phyloP scores from a whole-genome alignment of 306 rosid genomes.

The Corylus americana region DNA sequence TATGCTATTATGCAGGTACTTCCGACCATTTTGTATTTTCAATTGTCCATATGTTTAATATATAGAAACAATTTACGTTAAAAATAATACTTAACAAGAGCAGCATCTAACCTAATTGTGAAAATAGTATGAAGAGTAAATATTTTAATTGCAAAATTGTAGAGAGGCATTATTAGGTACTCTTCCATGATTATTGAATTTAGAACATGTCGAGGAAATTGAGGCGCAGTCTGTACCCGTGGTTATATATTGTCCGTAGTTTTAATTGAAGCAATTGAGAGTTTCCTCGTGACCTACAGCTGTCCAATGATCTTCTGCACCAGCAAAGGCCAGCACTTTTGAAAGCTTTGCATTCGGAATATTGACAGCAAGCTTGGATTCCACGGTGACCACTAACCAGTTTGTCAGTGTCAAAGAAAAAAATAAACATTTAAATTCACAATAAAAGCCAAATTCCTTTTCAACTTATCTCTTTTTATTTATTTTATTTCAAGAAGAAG shows the following conservation, averaged over 20 bases:
- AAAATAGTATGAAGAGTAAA: no score
- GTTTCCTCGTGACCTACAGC: neutral
- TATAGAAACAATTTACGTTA: no score
- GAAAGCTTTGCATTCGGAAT: neutral
- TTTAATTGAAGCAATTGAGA: no score
- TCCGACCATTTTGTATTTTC: no score
- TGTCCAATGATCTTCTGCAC: conserved; percentile 1
- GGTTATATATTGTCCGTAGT: neutral
- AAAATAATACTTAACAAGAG: no score
- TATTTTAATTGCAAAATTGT: no score
- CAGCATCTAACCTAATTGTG: no score
- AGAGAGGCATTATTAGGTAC: no score
- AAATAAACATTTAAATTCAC: neutral
- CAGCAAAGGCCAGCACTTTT: neutral
- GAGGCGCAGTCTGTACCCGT: neutral
- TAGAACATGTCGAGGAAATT: neutral
- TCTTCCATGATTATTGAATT: no score
- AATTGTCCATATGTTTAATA: no score
- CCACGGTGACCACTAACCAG: neutral
- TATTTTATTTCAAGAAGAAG: neutral
- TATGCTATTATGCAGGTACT: no score
- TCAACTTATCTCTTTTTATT: no score
- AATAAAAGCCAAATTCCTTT: neutral
- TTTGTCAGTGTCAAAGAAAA: neutral
- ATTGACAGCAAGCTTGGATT: neutral